Percentiles rank a stretch among this genome's conserved stretches.
Conservation (phyloP, 352 stramenopile species). For the Phytophthora cryptogea region DNA sequence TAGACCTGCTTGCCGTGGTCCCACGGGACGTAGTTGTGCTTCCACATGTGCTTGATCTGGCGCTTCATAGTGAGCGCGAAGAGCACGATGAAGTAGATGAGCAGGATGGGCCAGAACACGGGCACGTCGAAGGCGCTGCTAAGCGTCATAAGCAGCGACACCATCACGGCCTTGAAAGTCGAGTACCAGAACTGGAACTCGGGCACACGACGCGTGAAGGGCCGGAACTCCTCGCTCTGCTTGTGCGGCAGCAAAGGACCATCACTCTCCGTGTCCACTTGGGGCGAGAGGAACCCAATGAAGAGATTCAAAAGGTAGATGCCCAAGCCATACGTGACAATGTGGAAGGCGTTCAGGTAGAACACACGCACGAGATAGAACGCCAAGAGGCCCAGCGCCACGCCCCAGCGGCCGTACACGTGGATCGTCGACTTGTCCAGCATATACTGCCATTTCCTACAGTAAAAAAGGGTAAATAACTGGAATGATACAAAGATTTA, state of each 20-base stretch:
- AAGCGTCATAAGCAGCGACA: slow-evolving; percentile 97
- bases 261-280: slow-evolving; percentile 92
- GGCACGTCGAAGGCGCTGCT: slow-evolving; percentile 98
- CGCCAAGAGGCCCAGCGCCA: slow-evolving; percentile 82
- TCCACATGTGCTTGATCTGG: slow-evolving; percentile 99
- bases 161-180: slow-evolving; percentile 88
- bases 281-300: slow-evolving; percentile 98
- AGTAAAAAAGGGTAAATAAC: neutral
- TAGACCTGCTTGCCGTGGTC: slow-evolving; percentile 96
- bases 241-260: slow-evolving; percentile 91
- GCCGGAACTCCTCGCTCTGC: slow-evolving; percentile 90
- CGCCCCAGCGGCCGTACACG: slow-evolving; percentile 91
- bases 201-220: slow-evolving; percentile 93
- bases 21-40: slow-evolving; percentile 99
- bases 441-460: slow-evolving; percentile 96
- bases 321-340: slow-evolving; percentile 98
- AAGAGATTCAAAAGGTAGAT: slow-evolving; percentile 99
- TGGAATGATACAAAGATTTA: neutral
- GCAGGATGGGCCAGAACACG: slow-evolving; percentile 99
- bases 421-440: slow-evolving; percentile 99
- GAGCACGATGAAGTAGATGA: slow-evolving; percentile 99
- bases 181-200: slow-evolving; percentile 99
- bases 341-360: slow-evolving; percentile 95
- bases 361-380: slow-evolving; percentile 96
- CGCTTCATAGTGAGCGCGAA: slow-evolving; percentile 99